Percentiles rank a stretch among this genome's conserved stretches.
These are phyloP conservation scores for Paxillus ammoniavirescens DNA, from an alignment of 768 basidiomycete genomes.

Conservation along the genomic window DNA sequence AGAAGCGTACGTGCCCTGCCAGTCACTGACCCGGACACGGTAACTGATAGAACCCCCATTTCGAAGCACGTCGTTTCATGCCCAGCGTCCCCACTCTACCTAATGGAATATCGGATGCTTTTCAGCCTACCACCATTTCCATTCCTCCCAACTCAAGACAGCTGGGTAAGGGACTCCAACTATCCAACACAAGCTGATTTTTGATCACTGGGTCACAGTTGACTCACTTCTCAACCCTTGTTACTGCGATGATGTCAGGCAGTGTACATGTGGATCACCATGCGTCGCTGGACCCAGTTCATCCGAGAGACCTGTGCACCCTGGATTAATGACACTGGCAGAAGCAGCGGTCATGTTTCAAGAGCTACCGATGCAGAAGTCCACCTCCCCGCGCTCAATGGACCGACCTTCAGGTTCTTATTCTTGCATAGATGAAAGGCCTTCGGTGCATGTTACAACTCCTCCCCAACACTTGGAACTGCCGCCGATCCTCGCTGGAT, in stretches of 20 bases:
- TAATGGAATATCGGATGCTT: constrained; percentile 65
- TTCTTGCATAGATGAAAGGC: constrained; percentile 14
- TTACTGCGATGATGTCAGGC: constrained; percentile 52
- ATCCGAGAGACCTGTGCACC: constrained; percentile 1
- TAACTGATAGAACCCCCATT: constrained; percentile 14
- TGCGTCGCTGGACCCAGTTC: constrained; percentile 4
- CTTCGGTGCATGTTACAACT: neutral
- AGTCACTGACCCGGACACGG: neutral
- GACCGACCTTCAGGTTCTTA: constrained; percentile 20
- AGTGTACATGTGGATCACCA: constrained; percentile 46
- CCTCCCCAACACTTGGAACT: constrained; percentile 38
- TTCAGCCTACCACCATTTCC: constrained; percentile 27
- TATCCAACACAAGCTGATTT: neutral
- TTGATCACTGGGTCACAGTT: constrained; percentile 37
- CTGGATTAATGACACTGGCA: constrained; percentile 35
- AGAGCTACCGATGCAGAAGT: constrained; percentile 5
- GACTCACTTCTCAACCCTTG: constrained; percentile 65
- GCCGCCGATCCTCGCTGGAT: constrained; percentile 44
- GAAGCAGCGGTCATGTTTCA: constrained; percentile 33
- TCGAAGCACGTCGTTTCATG: constrained; percentile 63
- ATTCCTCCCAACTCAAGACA: constrained; percentile 45
- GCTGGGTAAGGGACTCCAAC: constrained; percentile 37
- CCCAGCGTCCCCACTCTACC: constrained; percentile 71
- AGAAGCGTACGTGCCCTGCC: constrained; percentile 27
- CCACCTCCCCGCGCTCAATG: constrained; percentile 4